Percentiles rank a stretch among this genome's conserved stretches.
phyloP scores from a whole-genome alignment of 495 filamentous ascomycete species.

The Penicillium steckii region DNA sequence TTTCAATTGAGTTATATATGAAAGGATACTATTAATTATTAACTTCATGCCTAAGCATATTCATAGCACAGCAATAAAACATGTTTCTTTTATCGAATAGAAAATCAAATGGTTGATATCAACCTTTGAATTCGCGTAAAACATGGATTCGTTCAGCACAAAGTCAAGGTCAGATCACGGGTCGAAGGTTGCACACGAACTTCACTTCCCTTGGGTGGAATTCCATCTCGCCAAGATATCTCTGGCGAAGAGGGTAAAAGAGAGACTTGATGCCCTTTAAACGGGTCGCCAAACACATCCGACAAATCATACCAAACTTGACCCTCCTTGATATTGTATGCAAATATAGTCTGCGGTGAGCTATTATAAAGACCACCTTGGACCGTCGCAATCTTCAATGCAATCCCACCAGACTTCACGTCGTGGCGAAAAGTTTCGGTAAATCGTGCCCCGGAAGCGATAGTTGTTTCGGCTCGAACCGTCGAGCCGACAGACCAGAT shows the following conservation, averaged over 20 bases:
- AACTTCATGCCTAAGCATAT: not conserved
- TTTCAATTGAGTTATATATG: not conserved
- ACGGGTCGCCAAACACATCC: conserved; percentile 57
- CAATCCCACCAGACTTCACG: conserved; percentile 47
- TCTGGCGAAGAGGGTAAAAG: conserved; percentile 37
- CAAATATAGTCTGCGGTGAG: conserved; percentile 51
- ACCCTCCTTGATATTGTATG: conserved; percentile 45
- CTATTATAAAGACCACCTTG: conserved; percentile 49
- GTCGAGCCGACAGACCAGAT: conserved; percentile 53
- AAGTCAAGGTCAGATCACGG: conserved; percentile 34
- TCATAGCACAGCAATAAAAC: not conserved
- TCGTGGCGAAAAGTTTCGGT: conserved; percentile 46
- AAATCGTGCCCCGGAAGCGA: conserved; percentile 27
- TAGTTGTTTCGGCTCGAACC: conserved; percentile 29
- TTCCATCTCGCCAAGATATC: conserved; percentile 49
- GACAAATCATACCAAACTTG: conserved; percentile 58
- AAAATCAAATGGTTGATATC: not conserved
- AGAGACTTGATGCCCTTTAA: conserved; percentile 42
- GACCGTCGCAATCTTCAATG: conserved; percentile 52
- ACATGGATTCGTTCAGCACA: conserved; percentile 24
- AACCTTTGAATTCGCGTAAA: not conserved
- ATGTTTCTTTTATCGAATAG: not conserved
- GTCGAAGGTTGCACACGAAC: conserved; percentile 34
- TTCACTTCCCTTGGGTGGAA: conserved; percentile 50
- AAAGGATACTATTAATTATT: not conserved